Evolutionary conservation across 352 stramenopile genomes (phyloP).

Genomic region (Thalassiosira hispida): DNA sequence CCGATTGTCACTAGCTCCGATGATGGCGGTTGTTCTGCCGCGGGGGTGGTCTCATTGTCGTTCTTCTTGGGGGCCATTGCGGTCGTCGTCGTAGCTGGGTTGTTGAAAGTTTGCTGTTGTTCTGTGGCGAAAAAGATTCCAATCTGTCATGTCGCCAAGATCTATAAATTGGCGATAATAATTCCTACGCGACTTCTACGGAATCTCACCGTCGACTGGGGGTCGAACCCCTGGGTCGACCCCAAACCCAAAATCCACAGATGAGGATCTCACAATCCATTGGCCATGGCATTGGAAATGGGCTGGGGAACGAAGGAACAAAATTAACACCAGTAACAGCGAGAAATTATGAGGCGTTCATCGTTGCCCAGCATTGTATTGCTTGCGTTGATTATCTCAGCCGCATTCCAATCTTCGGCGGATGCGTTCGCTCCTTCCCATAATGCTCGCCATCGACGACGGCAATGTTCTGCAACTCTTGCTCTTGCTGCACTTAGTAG

Average conservation of each 20-base stretch:
- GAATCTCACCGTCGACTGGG: too few species aligned
- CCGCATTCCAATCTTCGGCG: not conserved
- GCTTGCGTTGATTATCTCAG: conserved; percentile 5
- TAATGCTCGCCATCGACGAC: not conserved
- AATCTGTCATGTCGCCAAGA: too few species aligned
- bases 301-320: too few species aligned
- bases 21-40: not conserved
- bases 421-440: conserved; percentile 15
- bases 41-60: not conserved
- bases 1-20: conserved; percentile 41
- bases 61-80: not conserved
- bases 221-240: too few species aligned
- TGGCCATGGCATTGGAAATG: too few species aligned
- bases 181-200: too few species aligned
- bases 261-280: too few species aligned
- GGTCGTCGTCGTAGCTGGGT: not conserved
- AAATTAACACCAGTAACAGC: too few species aligned
- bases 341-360: not conserved
- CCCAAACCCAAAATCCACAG: too few species aligned
- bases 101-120: too few species aligned
- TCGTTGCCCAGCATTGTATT: not conserved
- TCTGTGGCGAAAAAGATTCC: too few species aligned
- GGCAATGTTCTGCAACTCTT: conserved; percentile 6
- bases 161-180: too few species aligned
- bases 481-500: not conserved